These are phyloP conservation scores for Tetrahymena elliotti DNA, from an alignment of 73 alveolate species.

Conservation along the genomic window DNA sequence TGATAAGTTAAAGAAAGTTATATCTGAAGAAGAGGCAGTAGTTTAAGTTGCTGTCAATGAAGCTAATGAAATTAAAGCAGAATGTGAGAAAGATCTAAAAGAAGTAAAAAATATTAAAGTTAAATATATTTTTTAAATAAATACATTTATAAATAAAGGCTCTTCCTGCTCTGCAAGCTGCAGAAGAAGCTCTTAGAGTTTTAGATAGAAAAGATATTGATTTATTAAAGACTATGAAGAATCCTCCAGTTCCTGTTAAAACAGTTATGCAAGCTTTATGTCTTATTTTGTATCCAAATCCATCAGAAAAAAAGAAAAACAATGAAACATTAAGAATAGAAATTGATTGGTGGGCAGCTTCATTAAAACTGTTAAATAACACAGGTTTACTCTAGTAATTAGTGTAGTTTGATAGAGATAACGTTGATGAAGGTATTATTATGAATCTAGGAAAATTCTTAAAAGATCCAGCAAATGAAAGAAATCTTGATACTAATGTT, in stretches of 20 bases:
- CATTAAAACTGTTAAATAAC: conserved; percentile 23
- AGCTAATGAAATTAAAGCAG: conserved; percentile 62
- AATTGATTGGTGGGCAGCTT: conserved; percentile 64
- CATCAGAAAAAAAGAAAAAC: conserved; percentile 60
- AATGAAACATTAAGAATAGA: conserved; percentile 50
- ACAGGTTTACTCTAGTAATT: conserved; percentile 3
- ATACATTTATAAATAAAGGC: background rate
- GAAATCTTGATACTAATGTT: conserved; percentile 51
- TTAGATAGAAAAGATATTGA: conserved; percentile 54
- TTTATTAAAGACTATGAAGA: conserved; percentile 35
- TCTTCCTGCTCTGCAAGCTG: conserved; percentile 36
- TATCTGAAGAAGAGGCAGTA: conserved; percentile 58
- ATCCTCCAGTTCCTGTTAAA: conserved; percentile 72
- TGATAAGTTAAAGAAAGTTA: conserved; percentile 54
- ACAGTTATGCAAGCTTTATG: conserved; percentile 83
- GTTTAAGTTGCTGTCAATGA: conserved; percentile 40
- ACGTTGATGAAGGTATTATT: conserved; percentile 46
- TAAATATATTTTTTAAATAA: background rate
- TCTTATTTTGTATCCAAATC: conserved; percentile 50
- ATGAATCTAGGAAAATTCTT: conserved; percentile 28
- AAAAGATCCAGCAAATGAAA: conserved; percentile 57
- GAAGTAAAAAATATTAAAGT: conserved; percentile 33
- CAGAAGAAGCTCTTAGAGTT: conserved; percentile 62
- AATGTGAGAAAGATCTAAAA: conserved; percentile 81
- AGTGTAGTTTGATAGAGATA: conserved; percentile 5